Percentiles rank a stretch among this genome's conserved stretches.
Evolutionary conservation across 805 yeast species (phyloP).

Genomic region (Metschnikowia colocasiae): DNA sequence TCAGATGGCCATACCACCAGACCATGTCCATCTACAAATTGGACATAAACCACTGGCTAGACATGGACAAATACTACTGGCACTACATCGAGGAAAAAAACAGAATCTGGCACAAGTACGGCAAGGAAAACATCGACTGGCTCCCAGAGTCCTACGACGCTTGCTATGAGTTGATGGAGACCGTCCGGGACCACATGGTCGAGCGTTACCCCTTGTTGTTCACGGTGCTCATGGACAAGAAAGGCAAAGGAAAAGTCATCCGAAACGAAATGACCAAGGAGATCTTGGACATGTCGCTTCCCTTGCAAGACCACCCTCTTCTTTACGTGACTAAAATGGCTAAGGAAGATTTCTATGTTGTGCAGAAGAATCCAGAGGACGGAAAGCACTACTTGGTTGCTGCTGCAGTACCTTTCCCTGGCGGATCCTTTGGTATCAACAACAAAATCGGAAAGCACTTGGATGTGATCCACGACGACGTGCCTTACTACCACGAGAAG

Average conservation of each 20-base stretch:
- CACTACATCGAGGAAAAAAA: conserved; percentile 62
- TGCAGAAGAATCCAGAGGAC: conserved; percentile 44
- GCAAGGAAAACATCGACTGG: conserved; percentile 61
- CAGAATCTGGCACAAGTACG: conserved; percentile 54
- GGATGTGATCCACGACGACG: conserved; percentile 63
- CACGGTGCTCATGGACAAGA: conserved; percentile 38
- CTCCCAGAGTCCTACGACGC: conserved; percentile 63
- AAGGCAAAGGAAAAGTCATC: conserved; percentile 48
- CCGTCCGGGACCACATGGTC: conserved; percentile 56
- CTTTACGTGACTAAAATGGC: conserved; percentile 63
- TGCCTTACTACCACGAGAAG: conserved; percentile 66
- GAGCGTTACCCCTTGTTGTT: conserved; percentile 62
- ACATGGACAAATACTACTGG: conserved; percentile 72
- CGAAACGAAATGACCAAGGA: conserved; percentile 63
- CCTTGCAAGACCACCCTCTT: conserved; percentile 62
- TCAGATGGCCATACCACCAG: conserved; percentile 77
- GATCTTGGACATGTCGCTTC: conserved; percentile 53
- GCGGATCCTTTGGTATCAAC: conserved; percentile 66
- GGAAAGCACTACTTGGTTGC: conserved; percentile 63
- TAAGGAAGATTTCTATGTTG: conserved; percentile 71
- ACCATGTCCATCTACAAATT: conserved; percentile 71
- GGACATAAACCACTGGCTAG: conserved; percentile 74
- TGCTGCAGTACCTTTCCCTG: conserved; percentile 77
- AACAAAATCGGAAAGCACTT: conserved; percentile 58
- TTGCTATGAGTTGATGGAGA: conserved; percentile 59